Conservation (phyloP, 768 basidiomycete species). For the Sporobolomyces roseus region DNA sequence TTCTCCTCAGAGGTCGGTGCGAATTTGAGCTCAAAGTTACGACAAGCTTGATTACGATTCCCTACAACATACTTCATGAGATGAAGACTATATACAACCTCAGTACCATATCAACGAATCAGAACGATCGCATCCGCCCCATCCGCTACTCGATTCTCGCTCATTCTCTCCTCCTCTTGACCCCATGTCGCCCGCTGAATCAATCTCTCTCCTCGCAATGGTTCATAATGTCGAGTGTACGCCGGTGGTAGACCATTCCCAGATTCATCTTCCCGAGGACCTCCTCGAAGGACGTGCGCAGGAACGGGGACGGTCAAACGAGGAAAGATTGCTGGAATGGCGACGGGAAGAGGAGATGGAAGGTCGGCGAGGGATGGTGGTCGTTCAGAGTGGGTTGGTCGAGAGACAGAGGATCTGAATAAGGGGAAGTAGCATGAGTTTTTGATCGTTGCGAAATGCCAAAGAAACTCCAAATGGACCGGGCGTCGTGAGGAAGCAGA, state of each 20-base stretch:
- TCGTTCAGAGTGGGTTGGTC: background rate
- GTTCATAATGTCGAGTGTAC: slow-evolving; percentile 4
- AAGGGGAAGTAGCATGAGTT: too few species aligned
- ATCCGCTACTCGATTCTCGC: background rate
- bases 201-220: background rate
- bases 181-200: slow-evolving; percentile 8
- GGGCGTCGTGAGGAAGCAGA: too few species aligned
- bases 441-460: background rate
- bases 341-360: slow-evolving; percentile 21
- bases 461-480: too few species aligned
- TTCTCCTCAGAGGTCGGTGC: too few species aligned
- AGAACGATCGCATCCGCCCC: background rate
- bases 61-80: too few species aligned
- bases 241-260: background rate
- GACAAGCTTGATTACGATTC: too few species aligned
- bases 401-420: background rate
- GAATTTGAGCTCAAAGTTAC: too few species aligned
- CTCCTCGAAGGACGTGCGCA: background rate
- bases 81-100: too few species aligned
- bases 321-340: slow-evolving; percentile 14
- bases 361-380: slow-evolving; percentile 22
- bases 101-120: slow-evolving; percentile 5
- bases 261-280: background rate
- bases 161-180: too few species aligned
- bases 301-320: slow-evolving; percentile 17